Base-by-base conservation (phyloP, 805 yeast genomes). In the Clavispora vitiphila region DNA sequence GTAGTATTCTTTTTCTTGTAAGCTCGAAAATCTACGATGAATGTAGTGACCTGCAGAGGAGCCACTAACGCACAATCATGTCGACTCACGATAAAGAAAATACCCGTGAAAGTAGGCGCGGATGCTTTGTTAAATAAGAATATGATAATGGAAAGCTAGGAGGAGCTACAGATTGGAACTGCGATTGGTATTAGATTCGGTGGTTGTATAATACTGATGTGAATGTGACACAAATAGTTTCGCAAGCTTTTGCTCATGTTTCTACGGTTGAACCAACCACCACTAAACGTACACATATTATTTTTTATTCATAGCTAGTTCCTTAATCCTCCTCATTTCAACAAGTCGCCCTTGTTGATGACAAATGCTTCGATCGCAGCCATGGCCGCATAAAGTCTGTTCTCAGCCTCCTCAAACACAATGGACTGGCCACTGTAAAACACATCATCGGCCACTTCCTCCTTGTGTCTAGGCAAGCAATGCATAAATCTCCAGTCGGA, bases 341-440 rank as follows among this genome's bases (percentile, higher is more conserved):
- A 41, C 32, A 50, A 43, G 23, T 53, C 49, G 29, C 56, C 56
- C 35, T 49, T 41, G 47, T 88, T 86, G 38, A 84, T 74, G 6
- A 93, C 96, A 61, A 91, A 88, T 0, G 84, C 89, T 53, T 93
- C 97, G 34, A 93, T 71, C 1, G 81, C 96, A 10, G 98, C 90
- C 70, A 93, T 86, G 22, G 98, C 98, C 36, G 99, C 96, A 60
- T 93, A 93, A 19, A 93, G 67, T 64, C 99, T 77, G 68, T 93
- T 93, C 69, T 93, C 99, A 36, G 96, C 99, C 70, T 93, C 97
- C 53, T 81, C 83, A 64, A 93, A 93, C 3, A 93, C 99, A 42
- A 93, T 67, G 2, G 96, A 87, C 31, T 57, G 57, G 25, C 80
- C 80, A 40, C 89, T 71, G 67, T 91, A 91, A 60, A 93, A 93